These are phyloP conservation scores for Apiospora aurea DNA, from an alignment of 2,329 filamentous ascomycete genomes.

Conservation along the genomic window DNA sequence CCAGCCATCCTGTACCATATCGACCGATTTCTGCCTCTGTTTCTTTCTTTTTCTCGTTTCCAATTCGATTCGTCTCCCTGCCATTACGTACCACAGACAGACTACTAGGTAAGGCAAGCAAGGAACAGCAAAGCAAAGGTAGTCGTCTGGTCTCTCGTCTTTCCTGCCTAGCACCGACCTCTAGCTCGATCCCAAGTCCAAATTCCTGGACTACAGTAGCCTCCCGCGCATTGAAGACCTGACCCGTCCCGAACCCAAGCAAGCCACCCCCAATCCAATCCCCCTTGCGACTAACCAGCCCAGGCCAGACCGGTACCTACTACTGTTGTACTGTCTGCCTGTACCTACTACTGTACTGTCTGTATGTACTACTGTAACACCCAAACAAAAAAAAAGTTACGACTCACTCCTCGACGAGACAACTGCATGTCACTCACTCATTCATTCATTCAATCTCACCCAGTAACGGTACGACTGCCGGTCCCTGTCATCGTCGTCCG, in stretches of 20 bases:
- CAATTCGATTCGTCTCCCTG: not conserved
- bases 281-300: slow-evolving; percentile 6
- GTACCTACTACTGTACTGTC: not conserved
- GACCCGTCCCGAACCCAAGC: not conserved
- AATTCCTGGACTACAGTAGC: slow-evolving; percentile 17
- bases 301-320: not conserved
- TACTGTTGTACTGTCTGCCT: too few species aligned
- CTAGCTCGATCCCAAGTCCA: slow-evolving; percentile 14
- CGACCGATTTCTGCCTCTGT: not conserved
- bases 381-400: slow-evolving; percentile 4
- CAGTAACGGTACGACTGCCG: not conserved
- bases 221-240: not conserved
- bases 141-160: slow-evolving; percentile 7
- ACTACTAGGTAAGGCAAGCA: not conserved
- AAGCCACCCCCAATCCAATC: slow-evolving; percentile 18
- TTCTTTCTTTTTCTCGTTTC: not conserved
- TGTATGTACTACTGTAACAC: not conserved
- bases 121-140: not conserved
- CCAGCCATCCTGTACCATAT: slow-evolving; percentile 9
- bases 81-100: too few species aligned
- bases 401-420: slow-evolving; percentile 1
- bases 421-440: slow-evolving; percentile 7
- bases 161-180: not conserved
- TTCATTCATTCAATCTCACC: not conserved
- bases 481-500: not conserved